Conservation (phyloP, 441 rosid species). For the Aleurites moluccanus region DNA sequence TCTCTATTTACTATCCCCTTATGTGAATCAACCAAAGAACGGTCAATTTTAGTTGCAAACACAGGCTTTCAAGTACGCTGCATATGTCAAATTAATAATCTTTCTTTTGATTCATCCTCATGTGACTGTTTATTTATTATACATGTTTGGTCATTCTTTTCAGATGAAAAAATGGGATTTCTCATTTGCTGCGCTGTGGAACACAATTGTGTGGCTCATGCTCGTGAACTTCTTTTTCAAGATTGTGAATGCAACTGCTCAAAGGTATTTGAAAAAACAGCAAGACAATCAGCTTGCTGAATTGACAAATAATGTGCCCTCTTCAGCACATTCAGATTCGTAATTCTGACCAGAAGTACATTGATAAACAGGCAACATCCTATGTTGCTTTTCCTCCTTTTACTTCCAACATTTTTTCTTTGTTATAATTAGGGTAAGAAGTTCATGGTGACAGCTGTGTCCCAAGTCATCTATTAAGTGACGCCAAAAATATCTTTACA, state of each 20-base stretch:
- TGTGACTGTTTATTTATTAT: neutral
- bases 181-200: slow-evolving; percentile 87
- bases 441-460: slow-evolving; percentile 10
- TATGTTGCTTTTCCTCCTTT: neutral
- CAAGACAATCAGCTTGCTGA: slow-evolving; percentile 65
- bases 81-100: neutral
- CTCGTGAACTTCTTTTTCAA: slow-evolving; percentile 87
- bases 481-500: slow-evolving; percentile 2
- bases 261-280: slow-evolving; percentile 61
- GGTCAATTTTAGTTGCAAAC: neutral
- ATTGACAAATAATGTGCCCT: slow-evolving; percentile 30
- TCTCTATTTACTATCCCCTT: neutral
- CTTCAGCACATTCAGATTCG: slow-evolving; percentile 36
- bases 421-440: slow-evolving; percentile 22
- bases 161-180: slow-evolving; percentile 84
- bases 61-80: neutral
- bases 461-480: neutral
- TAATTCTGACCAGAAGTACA: slow-evolving; percentile 16
- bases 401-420: neutral
- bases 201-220: slow-evolving; percentile 91
- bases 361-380: neutral
- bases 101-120: neutral
- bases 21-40: neutral
- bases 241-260: slow-evolving; percentile 87
- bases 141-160: neutral